Base-by-base conservation (phyloP, 1,284 basidiomycete species). In the Malassezia equina region DNA sequence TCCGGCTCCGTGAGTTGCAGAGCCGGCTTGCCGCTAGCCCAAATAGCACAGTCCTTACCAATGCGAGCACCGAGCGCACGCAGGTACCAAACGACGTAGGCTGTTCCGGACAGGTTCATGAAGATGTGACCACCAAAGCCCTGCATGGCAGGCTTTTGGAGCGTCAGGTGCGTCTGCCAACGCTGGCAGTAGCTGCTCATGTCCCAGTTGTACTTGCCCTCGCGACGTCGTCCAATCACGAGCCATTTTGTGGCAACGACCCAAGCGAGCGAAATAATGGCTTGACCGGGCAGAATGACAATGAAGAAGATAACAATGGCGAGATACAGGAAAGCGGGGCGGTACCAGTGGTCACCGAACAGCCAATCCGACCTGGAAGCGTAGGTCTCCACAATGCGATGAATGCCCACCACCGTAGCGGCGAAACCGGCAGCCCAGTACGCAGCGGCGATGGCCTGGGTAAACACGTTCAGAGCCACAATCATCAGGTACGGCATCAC, bases 131-230 rank as follows among this genome's bases (percentile, higher is more conserved):
- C 71, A 41, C 71, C 71, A 42, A 59, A 69, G 17, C 71, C 71
- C 25, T 63, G 60, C 36, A 67, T 63, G 2, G 72, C 60, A 4
- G 72, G 59, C 52, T 64, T 62, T 51, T 69, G 67, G 55, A 74
- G 47, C 28, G 65, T 65, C 7, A 74, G 61, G 46, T 74, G 71
- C 17, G 69, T 60, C 59, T 74, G 71, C 71, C 71, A 74, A 24
- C 71, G 65, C 55, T 74, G 71, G 47, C 71, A 74, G 59, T 74
- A 74, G 54, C 65, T 69, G 50, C 69, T 73, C 64, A 67, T 69
- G 61, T 74, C 70, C 71, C 71, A 74, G 49, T 74, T 71, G 63
- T 72, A 74, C 33, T 70, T 64, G n/a, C 71, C 71, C 48, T 74
- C 71, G 34, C 66, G 64, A 44, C 71, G 61, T 7, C 70, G 62